Evolutionary conservation across 2,329 filamentous ascomycete genomes (phyloP), one percentile per base, ranked within the genome.

Genomic region (Penicillium sp.): DNA sequence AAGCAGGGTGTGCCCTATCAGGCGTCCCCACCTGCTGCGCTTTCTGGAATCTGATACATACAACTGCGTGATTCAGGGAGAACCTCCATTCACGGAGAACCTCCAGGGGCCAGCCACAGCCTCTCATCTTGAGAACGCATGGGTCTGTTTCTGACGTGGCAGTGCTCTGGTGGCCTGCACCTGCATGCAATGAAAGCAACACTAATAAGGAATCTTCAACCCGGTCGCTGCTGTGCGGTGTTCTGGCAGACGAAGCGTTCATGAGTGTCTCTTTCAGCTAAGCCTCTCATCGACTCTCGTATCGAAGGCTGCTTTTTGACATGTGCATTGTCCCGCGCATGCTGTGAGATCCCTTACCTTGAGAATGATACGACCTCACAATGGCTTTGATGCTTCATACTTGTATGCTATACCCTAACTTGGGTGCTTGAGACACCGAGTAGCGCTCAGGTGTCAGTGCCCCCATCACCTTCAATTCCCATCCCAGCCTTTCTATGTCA

Each of bases 71-170:
- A 53, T 48, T 55, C 20, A 20, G 20, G 20, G 20, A 20, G 20
- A 20, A 20, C 28, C 41, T 31, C 25, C 43, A 47, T 48, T 55
- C 20, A 20, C 2, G 20, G 20, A 20, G 20, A 20, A 20, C 28
- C 41, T 31, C 25, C 43, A 47, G 22, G 22, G 49, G 42, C 47
- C 58, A 64, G 60, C 60, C 63, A 63, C 60, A 63, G 25, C 39
- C 37, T 55, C 41, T 56, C 43, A 56, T 55, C 28, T 38, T 50
- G 53, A 55, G 55, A 42, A 60, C 52, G 55, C 60, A 60, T 59
- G 41, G 56, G 54, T 62, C 45, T 57, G 55, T 55, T 63, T 71
- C 70, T 75, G 72, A 75, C 72, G 72, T 75, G 72, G 72, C 72
- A 73, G 55, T 37, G 62, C 57, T 61, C 54, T 35, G 62, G 59